Base-by-base conservation (phyloP, 257 asterid genomes). In the Solanum chmielewskii region DNA sequence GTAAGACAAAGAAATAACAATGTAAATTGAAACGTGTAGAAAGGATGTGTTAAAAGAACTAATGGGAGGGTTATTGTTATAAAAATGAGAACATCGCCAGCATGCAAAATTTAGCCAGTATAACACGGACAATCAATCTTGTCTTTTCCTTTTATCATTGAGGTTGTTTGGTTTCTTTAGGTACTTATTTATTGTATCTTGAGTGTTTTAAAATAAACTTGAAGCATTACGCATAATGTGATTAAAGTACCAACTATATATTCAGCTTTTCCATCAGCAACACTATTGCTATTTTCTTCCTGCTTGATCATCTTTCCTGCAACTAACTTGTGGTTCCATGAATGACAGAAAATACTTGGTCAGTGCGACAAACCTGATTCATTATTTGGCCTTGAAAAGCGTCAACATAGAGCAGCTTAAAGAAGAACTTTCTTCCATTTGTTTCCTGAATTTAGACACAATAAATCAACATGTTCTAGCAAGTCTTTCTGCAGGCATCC, bases 311-410 rank as follows among this genome's bases (percentile, higher is more conserved):
- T 81, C 25, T 47, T 81, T 31, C 69, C 66, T 78, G 84, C 66
- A 78, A 49, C 45, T 49, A 81, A 81, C 69, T 81, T 81, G 31
- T 18, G 85, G 35, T 81, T 81, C 85, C 85, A 10, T 81, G 85
- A 83, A 78, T 90, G 87, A 88, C 93, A 94, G 96, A 80, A 92
- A 92, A 41, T 93, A 94, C 88, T 86, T 88, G 35, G 94, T 89
- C 35, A 91, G 92, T 82, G 93, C 96, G 56, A 88, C 90, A 87
- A 94, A 94, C 87, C 83, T 94, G 71, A 89, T 94, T 89, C 96
- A 93, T 90, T 93, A 89, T 87, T 86, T 94, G 92, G 94, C 96
- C 49, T 88, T 94, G 78, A 91, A 89, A 90, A 89, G 93, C 91
- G 90, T 94, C 21, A 93, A 94, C 73, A 88, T 91, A 27, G 92